Evolutionary conservation across 2,329 filamentous ascomycete species (phyloP).

Genomic region (Aureobasidium sp.): DNA sequence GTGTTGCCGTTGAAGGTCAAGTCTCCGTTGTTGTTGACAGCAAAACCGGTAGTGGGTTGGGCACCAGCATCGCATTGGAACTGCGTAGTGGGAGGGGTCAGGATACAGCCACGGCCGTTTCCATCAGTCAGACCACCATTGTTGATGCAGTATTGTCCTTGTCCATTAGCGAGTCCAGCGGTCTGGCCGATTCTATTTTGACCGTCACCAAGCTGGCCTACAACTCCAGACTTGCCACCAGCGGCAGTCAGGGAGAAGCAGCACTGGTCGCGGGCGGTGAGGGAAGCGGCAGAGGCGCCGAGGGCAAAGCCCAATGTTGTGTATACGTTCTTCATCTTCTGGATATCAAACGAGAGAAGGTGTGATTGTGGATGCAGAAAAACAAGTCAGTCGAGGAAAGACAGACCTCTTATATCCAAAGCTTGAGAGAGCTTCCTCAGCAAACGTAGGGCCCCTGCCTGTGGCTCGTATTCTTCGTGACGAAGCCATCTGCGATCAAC

Average conservation of each 20-base stretch:
- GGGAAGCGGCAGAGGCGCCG: slow-evolving; percentile 11
- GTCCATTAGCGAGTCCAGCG: slow-evolving; percentile 33
- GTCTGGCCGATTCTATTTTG: slow-evolving; percentile 44
- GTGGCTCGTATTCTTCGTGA: background rate
- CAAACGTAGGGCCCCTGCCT: background rate
- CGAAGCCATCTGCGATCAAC: background rate
- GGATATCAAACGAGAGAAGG: slow-evolving; percentile 2
- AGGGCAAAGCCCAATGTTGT: slow-evolving; percentile 13
- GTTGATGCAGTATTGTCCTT: slow-evolving; percentile 42
- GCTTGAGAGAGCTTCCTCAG: background rate
- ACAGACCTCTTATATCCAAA: slow-evolving; percentile 1
- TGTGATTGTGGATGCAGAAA: background rate
- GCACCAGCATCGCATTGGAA: slow-evolving; percentile 52
- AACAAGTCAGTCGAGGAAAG: background rate
- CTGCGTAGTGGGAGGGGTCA: slow-evolving; percentile 49
- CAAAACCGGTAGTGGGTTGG: slow-evolving; percentile 37
- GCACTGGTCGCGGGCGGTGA: slow-evolving; percentile 20
- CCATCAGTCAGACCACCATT: slow-evolving; percentile 45
- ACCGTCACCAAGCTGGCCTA: slow-evolving; percentile 52
- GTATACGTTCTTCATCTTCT: slow-evolving; percentile 14
- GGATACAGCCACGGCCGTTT: slow-evolving; percentile 50
- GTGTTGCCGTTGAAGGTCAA: slow-evolving; percentile 43
- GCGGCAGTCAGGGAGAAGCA: slow-evolving; percentile 44
- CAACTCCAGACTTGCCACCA: slow-evolving; percentile 41
- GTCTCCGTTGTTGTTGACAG: slow-evolving; percentile 41